A percentile compares a stretch with the other conserved stretches of the same genome.
These are phyloP conservation scores for Gymnopus androsaceus DNA, from an alignment of 1,284 basidiomycete species.

Conservation along the genomic window DNA sequence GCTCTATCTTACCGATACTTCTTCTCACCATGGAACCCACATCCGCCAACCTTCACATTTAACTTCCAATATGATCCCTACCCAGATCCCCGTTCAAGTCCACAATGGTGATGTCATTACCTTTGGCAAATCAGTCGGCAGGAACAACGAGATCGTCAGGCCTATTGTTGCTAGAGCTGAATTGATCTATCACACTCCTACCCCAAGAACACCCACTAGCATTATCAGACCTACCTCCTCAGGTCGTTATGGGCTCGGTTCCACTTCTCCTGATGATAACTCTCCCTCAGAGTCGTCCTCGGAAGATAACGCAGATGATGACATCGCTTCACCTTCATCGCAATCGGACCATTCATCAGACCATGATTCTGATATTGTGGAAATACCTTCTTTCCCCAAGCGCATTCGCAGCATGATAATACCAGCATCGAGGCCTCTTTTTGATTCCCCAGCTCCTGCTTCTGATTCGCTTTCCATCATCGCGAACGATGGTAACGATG, in stretches of 20 bases:
- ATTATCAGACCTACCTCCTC: constrained; percentile 15
- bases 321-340: constrained; percentile 29
- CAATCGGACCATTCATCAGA: constrained; percentile 29
- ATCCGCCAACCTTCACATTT: constrained; percentile 50
- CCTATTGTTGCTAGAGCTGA: constrained; percentile 63
- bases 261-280: constrained; percentile 45
- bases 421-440: not conserved
- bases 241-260: constrained; percentile 58
- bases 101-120: constrained; percentile 67
- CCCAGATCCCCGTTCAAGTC: constrained; percentile 51
- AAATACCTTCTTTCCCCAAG: constrained; percentile 31
- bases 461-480: no score
- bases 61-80: constrained; percentile 42
- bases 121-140: constrained; percentile 72
- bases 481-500: not conserved
- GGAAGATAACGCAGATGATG: constrained; percentile 14
- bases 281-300: constrained; percentile 4
- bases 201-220: constrained; percentile 28
- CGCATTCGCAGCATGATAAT: not conserved
- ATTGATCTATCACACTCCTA: constrained; percentile 41
- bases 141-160: constrained; percentile 54
- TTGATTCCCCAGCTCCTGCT: not conserved
- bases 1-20: constrained; percentile 60
- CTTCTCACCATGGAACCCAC: constrained; percentile 66
- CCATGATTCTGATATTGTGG: constrained; percentile 59